phyloP scores from a whole-genome alignment of 805 yeast genomes.

The Pachysolen tannophilus region DNA sequence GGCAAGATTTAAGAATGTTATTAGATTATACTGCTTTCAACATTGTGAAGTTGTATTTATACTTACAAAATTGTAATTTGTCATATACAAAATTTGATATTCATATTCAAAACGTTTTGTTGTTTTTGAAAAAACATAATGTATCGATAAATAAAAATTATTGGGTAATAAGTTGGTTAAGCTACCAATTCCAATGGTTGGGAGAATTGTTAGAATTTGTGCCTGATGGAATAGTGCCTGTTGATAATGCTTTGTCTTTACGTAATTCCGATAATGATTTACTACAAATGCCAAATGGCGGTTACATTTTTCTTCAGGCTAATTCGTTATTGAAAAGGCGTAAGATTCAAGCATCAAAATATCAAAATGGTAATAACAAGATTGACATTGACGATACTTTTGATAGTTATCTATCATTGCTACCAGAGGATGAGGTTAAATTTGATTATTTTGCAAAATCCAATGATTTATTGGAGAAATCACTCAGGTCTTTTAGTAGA shows the following conservation, averaged over 20 bases:
- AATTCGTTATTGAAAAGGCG: slow-evolving; percentile 23
- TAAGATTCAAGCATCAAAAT: slow-evolving; percentile 10
- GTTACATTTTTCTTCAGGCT: slow-evolving; percentile 32
- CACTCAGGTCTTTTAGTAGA: slow-evolving; percentile 28
- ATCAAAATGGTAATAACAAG: not conserved
- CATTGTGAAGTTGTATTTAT: slow-evolving; percentile 52
- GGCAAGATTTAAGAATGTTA: slow-evolving; percentile 39
- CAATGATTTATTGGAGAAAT: slow-evolving; percentile 24
- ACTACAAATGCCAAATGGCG: slow-evolving; percentile 33
- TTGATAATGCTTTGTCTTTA: slow-evolving; percentile 26
- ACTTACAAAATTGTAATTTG: slow-evolving; percentile 45
- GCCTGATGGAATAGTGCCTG: slow-evolving; percentile 34
- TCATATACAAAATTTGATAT: slow-evolving; percentile 59
- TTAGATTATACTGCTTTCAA: slow-evolving; percentile 58
- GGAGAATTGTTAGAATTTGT: slow-evolving; percentile 47
- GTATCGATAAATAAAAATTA: slow-evolving; percentile 19
- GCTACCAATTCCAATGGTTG: slow-evolving; percentile 58
- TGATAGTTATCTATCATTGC: slow-evolving; percentile 22
- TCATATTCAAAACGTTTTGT: slow-evolving; percentile 48
- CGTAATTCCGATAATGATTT: slow-evolving; percentile 18
- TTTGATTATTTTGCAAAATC: slow-evolving; percentile 15
- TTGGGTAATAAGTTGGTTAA: slow-evolving; percentile 42
- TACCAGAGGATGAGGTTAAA: slow-evolving; percentile 15
- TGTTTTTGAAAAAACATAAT: slow-evolving; percentile 23
- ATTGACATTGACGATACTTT: not conserved